Percentiles rank a stretch among this genome's conserved stretches.
phyloP scores from a whole-genome alignment of 306 rosid genomes.

The Dalbergia cochinchinensis region DNA sequence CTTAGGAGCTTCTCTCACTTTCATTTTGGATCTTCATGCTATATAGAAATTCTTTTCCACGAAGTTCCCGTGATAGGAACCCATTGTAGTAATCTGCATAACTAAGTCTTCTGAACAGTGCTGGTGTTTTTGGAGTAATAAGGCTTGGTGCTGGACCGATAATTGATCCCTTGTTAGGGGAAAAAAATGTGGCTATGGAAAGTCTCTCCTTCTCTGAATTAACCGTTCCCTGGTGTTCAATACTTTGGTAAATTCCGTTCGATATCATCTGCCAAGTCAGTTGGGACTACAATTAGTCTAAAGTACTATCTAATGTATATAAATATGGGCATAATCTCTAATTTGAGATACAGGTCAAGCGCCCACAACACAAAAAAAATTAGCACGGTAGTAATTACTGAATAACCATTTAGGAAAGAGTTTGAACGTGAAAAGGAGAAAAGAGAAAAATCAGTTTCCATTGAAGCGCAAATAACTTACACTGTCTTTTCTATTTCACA shows the following conservation, averaged over 20 bases:
- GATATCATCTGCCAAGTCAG: conserved; percentile 49
- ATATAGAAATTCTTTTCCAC: conserved; percentile 52
- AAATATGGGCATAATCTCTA: too few species aligned
- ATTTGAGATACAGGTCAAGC: too few species aligned
- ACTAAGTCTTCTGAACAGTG: conserved; percentile 18
- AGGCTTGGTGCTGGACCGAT: conserved; percentile 61
- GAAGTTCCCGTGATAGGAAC: conserved; percentile 37
- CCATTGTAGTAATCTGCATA: conserved; percentile 41
- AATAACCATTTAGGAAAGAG: too few species aligned
- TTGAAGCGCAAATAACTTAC: too few species aligned
- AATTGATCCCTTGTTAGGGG: conserved; percentile 34
- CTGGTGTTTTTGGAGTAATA: conserved; percentile 42
- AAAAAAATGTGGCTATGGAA: conserved; percentile 52
- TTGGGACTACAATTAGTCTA: neutral
- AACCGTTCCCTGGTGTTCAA: conserved; percentile 51
- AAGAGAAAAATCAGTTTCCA: too few species aligned
- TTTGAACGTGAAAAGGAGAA: too few species aligned
- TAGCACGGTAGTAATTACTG: too few species aligned
- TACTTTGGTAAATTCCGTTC: conserved; percentile 50
- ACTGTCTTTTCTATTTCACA: too few species aligned
- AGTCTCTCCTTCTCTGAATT: conserved; percentile 55
- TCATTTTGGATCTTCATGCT: neutral
- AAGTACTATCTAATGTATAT: too few species aligned
- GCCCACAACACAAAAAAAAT: too few species aligned
- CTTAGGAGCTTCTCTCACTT: too few species aligned